These are phyloP conservation scores for Fusarium devonianum DNA, from an alignment of 2,329 filamentous ascomycete genomes.

Conservation along the genomic window DNA sequence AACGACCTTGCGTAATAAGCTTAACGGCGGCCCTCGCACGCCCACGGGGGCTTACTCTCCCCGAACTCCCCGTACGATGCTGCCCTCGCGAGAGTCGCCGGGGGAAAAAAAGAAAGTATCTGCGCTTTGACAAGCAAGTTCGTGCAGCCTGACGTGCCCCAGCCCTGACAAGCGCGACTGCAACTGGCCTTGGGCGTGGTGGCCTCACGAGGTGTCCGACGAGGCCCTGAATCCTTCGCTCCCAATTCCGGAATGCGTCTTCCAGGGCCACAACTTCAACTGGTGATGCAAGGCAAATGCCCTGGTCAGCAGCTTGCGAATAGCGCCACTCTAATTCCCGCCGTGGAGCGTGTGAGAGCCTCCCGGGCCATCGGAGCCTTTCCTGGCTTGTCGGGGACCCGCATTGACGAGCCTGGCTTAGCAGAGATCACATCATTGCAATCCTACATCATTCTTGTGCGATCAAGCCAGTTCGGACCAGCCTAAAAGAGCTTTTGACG, in stretches of 20 bases:
- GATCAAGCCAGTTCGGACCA: constrained; percentile 12
- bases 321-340: constrained; percentile 19
- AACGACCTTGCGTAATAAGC: constrained; percentile 28
- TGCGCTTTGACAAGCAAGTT: neutral
- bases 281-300: constrained; percentile 32
- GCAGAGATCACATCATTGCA: constrained; percentile 16
- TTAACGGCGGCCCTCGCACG: constrained; percentile 20
- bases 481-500: constrained; percentile 8
- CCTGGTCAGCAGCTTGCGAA: constrained; percentile 4
- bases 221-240: constrained; percentile 19
- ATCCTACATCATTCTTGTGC: neutral
- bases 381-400: neutral
- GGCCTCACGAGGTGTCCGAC: constrained; percentile 6
- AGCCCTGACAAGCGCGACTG: neutral
- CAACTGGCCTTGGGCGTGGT: neutral
- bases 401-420: neutral
- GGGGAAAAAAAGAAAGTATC: neutral
- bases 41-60: neutral
- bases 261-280: constrained; percentile 20
- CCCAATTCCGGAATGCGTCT: constrained; percentile 31
- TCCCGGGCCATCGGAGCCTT: constrained; percentile 13
- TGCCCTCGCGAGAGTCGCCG: too few species aligned
- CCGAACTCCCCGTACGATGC: constrained; percentile 24
- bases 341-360: neutral
- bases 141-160: neutral